Evolutionary conservation across 139 green algal species (phyloP).

Genomic region (Klebsormidium nitens): DNA sequence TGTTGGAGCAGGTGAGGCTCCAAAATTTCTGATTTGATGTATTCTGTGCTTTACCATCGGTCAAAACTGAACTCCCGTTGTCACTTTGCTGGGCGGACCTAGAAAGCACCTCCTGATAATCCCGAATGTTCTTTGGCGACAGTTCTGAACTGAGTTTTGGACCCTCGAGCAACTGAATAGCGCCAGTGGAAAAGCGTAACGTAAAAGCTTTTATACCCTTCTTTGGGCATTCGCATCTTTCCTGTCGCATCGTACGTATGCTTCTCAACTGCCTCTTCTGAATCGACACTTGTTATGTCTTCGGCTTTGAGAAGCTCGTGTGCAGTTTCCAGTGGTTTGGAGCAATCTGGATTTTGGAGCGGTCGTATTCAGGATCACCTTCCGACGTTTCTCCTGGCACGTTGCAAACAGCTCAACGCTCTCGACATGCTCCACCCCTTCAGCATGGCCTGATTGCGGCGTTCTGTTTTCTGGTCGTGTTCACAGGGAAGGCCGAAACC

Average conservation of each 20-base stretch:
- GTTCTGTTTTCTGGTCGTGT: background rate
- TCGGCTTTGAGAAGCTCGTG: no score
- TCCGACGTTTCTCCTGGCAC: background rate
- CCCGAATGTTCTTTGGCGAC: background rate
- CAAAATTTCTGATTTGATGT: no score
- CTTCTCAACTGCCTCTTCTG: no score
- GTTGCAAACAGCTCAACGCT: background rate
- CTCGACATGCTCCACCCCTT: background rate
- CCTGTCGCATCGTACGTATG: no score
- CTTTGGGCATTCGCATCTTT: no score
- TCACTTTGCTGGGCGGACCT: constrained; percentile 11
- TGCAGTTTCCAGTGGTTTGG: no score
- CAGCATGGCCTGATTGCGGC: background rate
- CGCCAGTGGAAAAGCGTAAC: background rate
- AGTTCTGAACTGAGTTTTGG: background rate
- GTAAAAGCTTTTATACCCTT: no score
- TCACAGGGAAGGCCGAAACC: constrained; percentile 34
- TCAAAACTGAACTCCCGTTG: no score
- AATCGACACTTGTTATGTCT: no score
- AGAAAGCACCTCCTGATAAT: background rate
- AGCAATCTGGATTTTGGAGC: no score
- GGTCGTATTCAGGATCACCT: background rate
- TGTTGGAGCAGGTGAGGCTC: constrained; percentile 57
- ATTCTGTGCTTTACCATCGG: no score
- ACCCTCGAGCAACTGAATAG: background rate